A percentile compares a stretch with the other conserved stretches of the same genome.
phyloP scores from a whole-genome alignment of 495 filamentous ascomycete genomes.

The Trypethelium eluteriae region DNA sequence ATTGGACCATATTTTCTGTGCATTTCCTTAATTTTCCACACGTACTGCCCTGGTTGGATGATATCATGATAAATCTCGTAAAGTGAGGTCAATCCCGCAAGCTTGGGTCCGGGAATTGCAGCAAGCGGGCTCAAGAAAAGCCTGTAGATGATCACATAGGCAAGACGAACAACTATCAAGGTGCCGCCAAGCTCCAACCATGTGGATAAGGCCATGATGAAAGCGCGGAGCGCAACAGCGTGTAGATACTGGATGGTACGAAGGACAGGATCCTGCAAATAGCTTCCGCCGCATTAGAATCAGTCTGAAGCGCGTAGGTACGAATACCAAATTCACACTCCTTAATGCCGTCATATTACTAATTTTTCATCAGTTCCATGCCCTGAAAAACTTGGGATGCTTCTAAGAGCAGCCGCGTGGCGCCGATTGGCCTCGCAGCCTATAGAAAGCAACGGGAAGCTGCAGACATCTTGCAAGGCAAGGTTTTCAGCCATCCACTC shows the following conservation, averaged over 20 bases:
- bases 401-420: not conserved
- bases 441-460: not conserved
- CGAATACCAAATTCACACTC: not conserved
- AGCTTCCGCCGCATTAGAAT: not conserved
- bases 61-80: conserved; percentile 27
- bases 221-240: not conserved
- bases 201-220: not conserved
- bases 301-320: not conserved
- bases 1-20: conserved; percentile 25
- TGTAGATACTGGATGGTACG: not conserved
- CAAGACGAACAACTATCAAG: not conserved
- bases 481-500: not conserved
- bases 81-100: conserved; percentile 22
- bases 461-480: not conserved
- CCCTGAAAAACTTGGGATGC: not conserved
- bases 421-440: not conserved
- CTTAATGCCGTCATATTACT: not conserved
- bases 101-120: conserved; percentile 20
- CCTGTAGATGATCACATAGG: conserved; percentile 15
- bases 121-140: conserved; percentile 22
- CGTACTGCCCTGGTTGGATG: conserved; percentile 15
- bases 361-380: not conserved
- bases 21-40: conserved; percentile 16
- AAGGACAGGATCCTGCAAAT: not conserved
- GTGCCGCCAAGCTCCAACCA: not conserved